Conservation (phyloP, 176 grass and related monocot genomes). For the Typha latifolia region DNA sequence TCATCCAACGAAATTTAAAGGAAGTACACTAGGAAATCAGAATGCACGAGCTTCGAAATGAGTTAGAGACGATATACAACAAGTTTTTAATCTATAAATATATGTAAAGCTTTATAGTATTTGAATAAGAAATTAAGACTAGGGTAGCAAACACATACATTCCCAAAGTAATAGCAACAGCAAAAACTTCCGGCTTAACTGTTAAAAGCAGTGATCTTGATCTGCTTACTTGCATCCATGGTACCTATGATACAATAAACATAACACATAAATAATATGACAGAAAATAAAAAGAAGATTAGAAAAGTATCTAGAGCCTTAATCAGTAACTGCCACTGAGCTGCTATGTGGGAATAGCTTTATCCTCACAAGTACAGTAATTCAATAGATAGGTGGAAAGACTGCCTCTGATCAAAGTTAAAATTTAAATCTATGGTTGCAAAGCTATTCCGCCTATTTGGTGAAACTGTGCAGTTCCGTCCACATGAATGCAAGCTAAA, state of each 20-base stretch:
- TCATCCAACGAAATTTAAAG: no score
- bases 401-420: background rate
- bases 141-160: conserved; percentile 42
- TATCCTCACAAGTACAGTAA: background rate
- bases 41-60: background rate
- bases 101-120: background rate
- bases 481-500: background rate
- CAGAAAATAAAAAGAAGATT: background rate
- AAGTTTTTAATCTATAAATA: background rate
- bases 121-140: conserved; percentile 3
- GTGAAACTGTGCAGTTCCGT: background rate
- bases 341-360: background rate
- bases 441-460: no score
- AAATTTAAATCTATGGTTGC: background rate
- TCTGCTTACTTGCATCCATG: conserved; percentile 99
- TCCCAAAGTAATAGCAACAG: conserved; percentile 49
- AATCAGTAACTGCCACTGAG: background rate
- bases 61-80: background rate
- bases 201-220: conserved; percentile 81
- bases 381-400: background rate
- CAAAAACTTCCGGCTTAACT: conserved; percentile 57
- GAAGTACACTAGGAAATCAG: no score
- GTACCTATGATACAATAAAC: conserved; percentile 50
- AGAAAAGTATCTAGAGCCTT: background rate
- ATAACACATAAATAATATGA: background rate